Evolutionary conservation across 176 grass and related monocot genomes (phyloP), one percentile per base, ranked within the genome.

Genomic region (Thalia dealbata): DNA sequence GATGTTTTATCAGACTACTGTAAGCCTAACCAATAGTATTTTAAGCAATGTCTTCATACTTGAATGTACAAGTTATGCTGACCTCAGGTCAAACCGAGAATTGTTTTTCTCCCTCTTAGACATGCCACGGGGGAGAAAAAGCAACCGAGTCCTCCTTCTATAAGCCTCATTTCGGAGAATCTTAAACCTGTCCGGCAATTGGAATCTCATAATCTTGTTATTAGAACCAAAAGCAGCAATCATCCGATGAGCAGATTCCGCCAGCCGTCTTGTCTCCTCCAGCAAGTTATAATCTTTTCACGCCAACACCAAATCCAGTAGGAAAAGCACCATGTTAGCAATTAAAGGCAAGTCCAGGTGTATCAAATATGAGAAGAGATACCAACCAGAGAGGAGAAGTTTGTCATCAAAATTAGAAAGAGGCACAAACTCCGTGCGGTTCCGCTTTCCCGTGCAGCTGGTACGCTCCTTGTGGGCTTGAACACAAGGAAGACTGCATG

Each of bases 401-500:
- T 42, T 81, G 79, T 97, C 95, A 75, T 97, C 79, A 81, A 97
- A 99, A 5, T 72, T 73, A 50, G 90, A 18, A 70, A 93, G 75
- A n/a, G 81, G 85, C 29, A 99, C 84, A 50, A 91, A 86, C 23
- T 82, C 81, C 21, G 90, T 81, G 48, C 87, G 90, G 65, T 81
- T 67, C 54, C 95, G 90, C 87, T 97, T 97, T 61, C 95, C 95
- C 16, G 85, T 83, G 84, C 93, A 97, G 21, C 76, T 50, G 69
- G 79, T 80, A 55, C 85, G 84, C 29, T 73, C 71, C 83, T 92
- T 92, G 85, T 97, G 95, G 9, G 90, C 83, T 70, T 88, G 82
- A 48, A 97, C 87, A 74, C 95, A 97, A 78, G 87, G 90, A 43
- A 97, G 87, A 81, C 95, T 97, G 80, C 95, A 97, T 45, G 95